A percentile compares a stretch with the other conserved stretches of the same genome.
Conservation (phyloP, 2,329 filamentous ascomycete species). For the Bipolaris cookei region DNA sequence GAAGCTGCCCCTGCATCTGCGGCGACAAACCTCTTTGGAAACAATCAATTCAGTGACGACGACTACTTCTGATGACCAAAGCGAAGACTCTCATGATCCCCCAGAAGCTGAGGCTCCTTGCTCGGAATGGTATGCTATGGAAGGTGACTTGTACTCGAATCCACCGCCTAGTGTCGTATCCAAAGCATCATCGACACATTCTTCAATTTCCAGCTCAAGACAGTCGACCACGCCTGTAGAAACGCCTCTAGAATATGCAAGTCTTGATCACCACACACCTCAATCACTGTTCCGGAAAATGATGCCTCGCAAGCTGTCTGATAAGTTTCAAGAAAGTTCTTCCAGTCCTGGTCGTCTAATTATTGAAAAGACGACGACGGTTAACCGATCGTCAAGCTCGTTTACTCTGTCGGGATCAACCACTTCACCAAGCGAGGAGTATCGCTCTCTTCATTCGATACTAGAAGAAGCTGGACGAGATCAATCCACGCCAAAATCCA, state of each 20-base stretch:
- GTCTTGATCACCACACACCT: slow-evolving; percentile 23
- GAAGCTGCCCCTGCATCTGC: slow-evolving; percentile 30
- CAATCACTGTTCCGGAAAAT: slow-evolving; percentile 32
- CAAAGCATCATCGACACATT: slow-evolving; percentile 10
- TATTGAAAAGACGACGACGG: slow-evolving; percentile 43
- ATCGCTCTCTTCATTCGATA: slow-evolving; percentile 19
- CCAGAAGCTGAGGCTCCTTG: slow-evolving; percentile 22
- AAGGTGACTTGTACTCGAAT: slow-evolving; percentile 14
- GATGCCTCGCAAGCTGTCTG: slow-evolving; percentile 20
- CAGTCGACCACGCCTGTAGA: slow-evolving; percentile 19
- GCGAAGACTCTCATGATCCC: slow-evolving; percentile 24
- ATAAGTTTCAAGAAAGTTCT: slow-evolving; percentile 20
- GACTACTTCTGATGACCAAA: slow-evolving; percentile 19
- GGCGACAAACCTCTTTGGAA: slow-evolving; percentile 39
- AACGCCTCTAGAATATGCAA: slow-evolving; percentile 17
- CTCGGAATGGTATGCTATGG: slow-evolving; percentile 22
- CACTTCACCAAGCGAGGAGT: slow-evolving; percentile 27
- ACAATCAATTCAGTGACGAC: slow-evolving; percentile 43
- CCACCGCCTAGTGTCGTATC: slow-evolving; percentile 21
- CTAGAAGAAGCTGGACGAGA: slow-evolving; percentile 15
- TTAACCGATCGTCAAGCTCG: slow-evolving; percentile 44
- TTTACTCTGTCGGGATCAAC: slow-evolving; percentile 35
- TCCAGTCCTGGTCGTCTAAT: slow-evolving; percentile 26
- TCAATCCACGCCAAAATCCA: slow-evolving; percentile 25
- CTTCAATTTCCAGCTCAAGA: slow-evolving; percentile 19